Conservation (phyloP, 1,284 basidiomycete genomes). For the Stygiomarasmius scandens region DNA sequence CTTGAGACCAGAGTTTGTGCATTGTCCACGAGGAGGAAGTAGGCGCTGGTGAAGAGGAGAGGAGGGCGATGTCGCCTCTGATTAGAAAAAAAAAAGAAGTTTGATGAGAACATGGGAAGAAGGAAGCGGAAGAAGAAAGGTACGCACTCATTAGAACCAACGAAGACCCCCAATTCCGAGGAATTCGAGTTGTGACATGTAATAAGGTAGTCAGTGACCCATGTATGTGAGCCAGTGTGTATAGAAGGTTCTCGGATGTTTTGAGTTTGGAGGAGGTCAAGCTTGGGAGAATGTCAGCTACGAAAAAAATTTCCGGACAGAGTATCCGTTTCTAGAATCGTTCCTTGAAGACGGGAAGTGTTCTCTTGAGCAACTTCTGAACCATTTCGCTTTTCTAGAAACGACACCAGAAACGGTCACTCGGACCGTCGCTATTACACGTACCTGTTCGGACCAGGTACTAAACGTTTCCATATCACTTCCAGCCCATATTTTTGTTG, state of each 20-base stretch:
- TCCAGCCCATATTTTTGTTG: slow-evolving; percentile 69
- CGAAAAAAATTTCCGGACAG: too few relatives aligned
- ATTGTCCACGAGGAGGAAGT: slow-evolving; percentile 46
- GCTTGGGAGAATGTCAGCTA: too few relatives aligned
- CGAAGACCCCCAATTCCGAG: slow-evolving; percentile 45
- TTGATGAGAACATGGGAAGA: slow-evolving; percentile 1
- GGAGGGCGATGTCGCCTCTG: slow-evolving; percentile 62
- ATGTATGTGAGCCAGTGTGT: slow-evolving; percentile 47
- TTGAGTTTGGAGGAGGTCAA: slow-evolving; percentile 49
- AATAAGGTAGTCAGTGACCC: slow-evolving; percentile 69
- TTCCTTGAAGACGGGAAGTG: too few relatives aligned
- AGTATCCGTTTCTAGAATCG: too few relatives aligned
- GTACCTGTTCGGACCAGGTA: slow-evolving; percentile 67
- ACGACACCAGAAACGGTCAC: too few relatives aligned
- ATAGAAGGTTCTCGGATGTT: slow-evolving; percentile 58
- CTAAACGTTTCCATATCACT: slow-evolving; percentile 88
- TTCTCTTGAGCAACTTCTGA: too few relatives aligned
- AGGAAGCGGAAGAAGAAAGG: neutral
- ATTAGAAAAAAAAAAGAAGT: neutral
- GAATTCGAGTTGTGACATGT: slow-evolving; percentile 33
- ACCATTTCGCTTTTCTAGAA: too few relatives aligned
- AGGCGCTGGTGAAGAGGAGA: slow-evolving; percentile 35
- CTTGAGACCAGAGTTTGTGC: slow-evolving; percentile 51
- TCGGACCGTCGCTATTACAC: too few relatives aligned
- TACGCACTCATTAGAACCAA: slow-evolving; percentile 64